Evolutionary conservation across 441 rosid genomes (phyloP), one percentile per base, ranked within the genome.

Genomic region (Geranium incanum): DNA sequence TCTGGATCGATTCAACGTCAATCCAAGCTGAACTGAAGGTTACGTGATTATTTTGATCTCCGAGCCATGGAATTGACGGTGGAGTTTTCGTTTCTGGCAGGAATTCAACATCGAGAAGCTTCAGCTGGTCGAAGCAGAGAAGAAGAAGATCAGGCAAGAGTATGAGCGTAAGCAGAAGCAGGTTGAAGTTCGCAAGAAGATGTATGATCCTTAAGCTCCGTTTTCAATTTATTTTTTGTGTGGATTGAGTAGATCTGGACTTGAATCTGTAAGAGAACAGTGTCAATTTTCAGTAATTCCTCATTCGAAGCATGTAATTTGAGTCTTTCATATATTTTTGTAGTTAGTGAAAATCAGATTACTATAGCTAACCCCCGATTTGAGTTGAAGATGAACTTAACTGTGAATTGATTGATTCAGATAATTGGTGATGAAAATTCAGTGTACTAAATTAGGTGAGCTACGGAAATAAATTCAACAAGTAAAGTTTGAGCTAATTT

Each of bases 121-220:
- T 84, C 96, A 85, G 77, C 74, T 90, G 23, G 87, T 90, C 77
- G 96, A 92, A 77, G 94, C 93, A 13, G 96, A 87, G 89, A 92
- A 92, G 92, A 92, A 89, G 87, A 92, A 88, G 91, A 89, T 92
- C 70, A 85, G 88, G 33, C 33, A 28, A 28, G 33, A 28, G 83
- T 92, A 89, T 72, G 96, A 90, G 87, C 86, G 90, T 64, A 92
- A 92, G 79, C 86, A 92, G 86, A 92, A 92, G 82, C 97, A 90
- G 71, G 94, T 90, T 38, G 92, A 89, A 4, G 80, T 92, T 74
- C 86, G 91, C 43, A 90, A 79, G 84, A 92, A 92, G 78, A 92
- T 92, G 97, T 88, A 71, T 77, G 28, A 57, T 57, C 15, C 63
- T 5, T 57, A 55, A 55, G 23, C 62, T 15, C 62, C 5, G 62